Percentiles rank a stretch among this genome's conserved stretches.
Evolutionary conservation across 2,329 filamentous ascomycete genomes (phyloP).

Genomic region (Chrysoporthe puriensis): DNA sequence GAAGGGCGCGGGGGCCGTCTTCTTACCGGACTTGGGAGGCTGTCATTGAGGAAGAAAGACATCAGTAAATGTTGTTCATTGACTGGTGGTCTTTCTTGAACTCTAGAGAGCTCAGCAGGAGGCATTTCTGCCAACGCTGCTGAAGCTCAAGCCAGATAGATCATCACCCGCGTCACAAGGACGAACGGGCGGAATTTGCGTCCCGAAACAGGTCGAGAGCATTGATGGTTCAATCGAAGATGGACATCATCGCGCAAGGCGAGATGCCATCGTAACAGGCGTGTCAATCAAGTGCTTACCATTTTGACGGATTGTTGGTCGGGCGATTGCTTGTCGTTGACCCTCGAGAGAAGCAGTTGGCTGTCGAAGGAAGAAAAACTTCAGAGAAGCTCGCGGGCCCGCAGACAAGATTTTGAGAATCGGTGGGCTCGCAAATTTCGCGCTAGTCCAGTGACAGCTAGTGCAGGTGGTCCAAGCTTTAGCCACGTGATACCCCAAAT

Average conservation of each 20-base stretch:
- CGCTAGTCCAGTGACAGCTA: slow-evolving; percentile 3
- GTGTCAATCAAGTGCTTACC: slow-evolving; percentile 58
- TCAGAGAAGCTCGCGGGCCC: slow-evolving; percentile 12
- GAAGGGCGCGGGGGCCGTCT: slow-evolving; percentile 96
- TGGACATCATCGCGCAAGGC: slow-evolving; percentile 20
- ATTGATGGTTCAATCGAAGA: slow-evolving; percentile 27
- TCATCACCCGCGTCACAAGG: slow-evolving; percentile 57
- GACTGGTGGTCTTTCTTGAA: slow-evolving; percentile 78
- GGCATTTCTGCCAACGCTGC: slow-evolving; percentile 58
- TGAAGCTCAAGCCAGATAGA: slow-evolving; percentile 68
- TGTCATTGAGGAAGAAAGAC: slow-evolving; percentile 99
- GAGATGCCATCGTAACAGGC: slow-evolving; percentile 29
- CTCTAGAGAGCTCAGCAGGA: slow-evolving; percentile 79
- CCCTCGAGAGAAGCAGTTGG: slow-evolving; percentile 29
- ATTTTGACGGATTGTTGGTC: slow-evolving; percentile 58
- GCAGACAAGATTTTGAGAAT: slow-evolving; percentile 24
- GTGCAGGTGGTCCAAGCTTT: not conserved
- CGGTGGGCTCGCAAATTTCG: slow-evolving; percentile 11
- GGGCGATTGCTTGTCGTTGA: slow-evolving; percentile 50
- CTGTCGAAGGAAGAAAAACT: slow-evolving; percentile 18
- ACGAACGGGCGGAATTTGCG: slow-evolving; percentile 47
- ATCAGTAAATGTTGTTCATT: slow-evolving; percentile 87
- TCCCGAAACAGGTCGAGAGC: slow-evolving; percentile 40
- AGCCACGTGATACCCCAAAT: slow-evolving; percentile 15
- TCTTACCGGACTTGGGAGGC: slow-evolving; percentile 98